Conservation (phyloP, 2,329 filamentous ascomycete species). For the Hirsutella minnesotensis region DNA sequence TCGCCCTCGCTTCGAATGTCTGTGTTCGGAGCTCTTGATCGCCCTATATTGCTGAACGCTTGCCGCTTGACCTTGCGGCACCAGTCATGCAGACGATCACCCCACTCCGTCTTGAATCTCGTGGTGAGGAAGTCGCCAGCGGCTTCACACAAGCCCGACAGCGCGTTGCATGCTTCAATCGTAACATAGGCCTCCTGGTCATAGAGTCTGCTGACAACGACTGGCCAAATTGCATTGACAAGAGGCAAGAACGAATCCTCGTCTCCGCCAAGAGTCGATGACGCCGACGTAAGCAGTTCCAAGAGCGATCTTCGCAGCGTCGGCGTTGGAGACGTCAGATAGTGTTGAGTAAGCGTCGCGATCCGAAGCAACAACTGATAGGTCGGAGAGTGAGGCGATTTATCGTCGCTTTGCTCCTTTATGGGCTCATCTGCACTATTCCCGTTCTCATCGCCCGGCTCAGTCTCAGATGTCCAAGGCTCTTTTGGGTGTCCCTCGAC, state of each 20-base stretch:
- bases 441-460: constrained; percentile 20
- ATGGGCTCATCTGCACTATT: constrained; percentile 23
- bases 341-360: constrained; percentile 73
- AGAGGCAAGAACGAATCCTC: constrained; percentile 80
- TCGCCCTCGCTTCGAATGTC: background rate
- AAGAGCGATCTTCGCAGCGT: constrained; percentile 69
- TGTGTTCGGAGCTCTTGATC: constrained; percentile 2
- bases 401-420: constrained; percentile 28
- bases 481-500: constrained; percentile 18
- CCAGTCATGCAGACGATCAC: constrained; percentile 38
- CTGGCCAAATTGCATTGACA: constrained; percentile 84
- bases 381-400: constrained; percentile 60
- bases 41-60: constrained; percentile 14
- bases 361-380: constrained; percentile 77
- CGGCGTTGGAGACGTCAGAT: constrained; percentile 75
- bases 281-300: constrained; percentile 60
- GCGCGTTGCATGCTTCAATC: constrained; percentile 55
- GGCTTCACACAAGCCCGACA: constrained; percentile 55
- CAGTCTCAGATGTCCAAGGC: constrained; percentile 24
- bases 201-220: constrained; percentile 55
- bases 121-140: constrained; percentile 74
- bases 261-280: constrained; percentile 59
- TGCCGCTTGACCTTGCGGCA: constrained; percentile 30
- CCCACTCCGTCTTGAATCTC: constrained; percentile 66
- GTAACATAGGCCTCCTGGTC: constrained; percentile 58